Conservation (phyloP, 2,329 filamentous ascomycete species). For the Fusarium mexicanum region DNA sequence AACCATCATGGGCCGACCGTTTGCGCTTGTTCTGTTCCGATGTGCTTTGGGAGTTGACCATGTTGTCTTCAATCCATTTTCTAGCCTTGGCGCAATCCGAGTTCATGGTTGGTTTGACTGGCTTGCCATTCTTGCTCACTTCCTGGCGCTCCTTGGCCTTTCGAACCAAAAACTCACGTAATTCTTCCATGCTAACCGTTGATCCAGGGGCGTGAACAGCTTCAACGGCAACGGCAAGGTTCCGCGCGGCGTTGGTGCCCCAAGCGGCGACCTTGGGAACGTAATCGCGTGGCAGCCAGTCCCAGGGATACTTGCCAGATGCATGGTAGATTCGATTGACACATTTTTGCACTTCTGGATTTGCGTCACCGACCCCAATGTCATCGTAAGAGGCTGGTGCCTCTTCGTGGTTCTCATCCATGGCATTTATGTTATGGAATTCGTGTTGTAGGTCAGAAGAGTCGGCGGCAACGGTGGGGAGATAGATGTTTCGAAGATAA, state of each 20-base stretch:
- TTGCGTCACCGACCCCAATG: background rate
- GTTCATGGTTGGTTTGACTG: background rate
- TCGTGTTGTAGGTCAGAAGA: background rate
- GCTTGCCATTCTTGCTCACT: background rate
- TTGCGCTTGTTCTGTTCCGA: background rate
- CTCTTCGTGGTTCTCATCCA: background rate
- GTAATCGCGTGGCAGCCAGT: conserved; percentile 1
- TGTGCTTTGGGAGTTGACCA: background rate
- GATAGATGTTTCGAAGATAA: background rate
- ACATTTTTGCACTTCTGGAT: background rate
- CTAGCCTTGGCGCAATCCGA: background rate
- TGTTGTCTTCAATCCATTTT: background rate
- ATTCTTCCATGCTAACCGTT: background rate
- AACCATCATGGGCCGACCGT: accelerated
- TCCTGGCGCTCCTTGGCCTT: too few relatives aligned
- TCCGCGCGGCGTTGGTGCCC: background rate
- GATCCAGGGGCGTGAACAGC: background rate
- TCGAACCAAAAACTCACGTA: background rate
- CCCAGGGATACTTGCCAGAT: background rate
- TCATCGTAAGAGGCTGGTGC: background rate
- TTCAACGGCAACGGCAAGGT: background rate
- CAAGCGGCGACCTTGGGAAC: background rate
- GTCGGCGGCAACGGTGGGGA: background rate
- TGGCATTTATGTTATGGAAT: background rate
- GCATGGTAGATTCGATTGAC: background rate